Evolutionary conservation across 2,329 filamentous ascomycete genomes (phyloP).

Genomic region (Ophiocordyceps camponoti-floridani): DNA sequence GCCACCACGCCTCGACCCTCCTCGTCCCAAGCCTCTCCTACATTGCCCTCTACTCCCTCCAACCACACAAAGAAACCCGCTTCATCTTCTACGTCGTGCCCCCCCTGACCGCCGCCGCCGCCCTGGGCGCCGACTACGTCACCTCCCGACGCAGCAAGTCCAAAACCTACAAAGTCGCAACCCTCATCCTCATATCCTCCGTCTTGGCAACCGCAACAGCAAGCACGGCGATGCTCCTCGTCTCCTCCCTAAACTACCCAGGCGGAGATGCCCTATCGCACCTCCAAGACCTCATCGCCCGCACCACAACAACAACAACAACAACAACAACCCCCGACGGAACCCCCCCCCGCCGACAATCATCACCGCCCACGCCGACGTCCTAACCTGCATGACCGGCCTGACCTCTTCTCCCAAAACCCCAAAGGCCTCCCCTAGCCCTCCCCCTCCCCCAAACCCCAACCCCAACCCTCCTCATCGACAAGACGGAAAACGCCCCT

Average conservation of each 20-base stretch:
- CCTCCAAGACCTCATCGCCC: constrained; percentile 20
- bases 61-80: constrained; percentile 90
- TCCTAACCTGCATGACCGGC: constrained; percentile 53
- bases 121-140: constrained; percentile 54
- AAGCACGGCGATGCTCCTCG: constrained; percentile 49
- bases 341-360: constrained; percentile 4
- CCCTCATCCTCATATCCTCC: constrained; percentile 37
- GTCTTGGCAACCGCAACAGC: constrained; percentile 39
- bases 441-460: constrained; percentile 7
- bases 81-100: constrained; percentile 87
- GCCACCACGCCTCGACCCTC: constrained; percentile 24
- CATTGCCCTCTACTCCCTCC: constrained; percentile 62
- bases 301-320: background rate
- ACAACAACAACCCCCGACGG: constrained; percentile 2
- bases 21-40: constrained; percentile 54
- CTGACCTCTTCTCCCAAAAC: constrained; percentile 44
- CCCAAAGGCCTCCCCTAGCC: constrained; percentile 18
- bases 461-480: constrained; percentile 23
- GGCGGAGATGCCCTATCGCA: constrained; percentile 60
- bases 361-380: constrained; percentile 41
- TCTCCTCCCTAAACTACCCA: constrained; percentile 86
- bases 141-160: constrained; percentile 49
- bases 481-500: constrained; percentile 41
- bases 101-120: constrained; percentile 58
- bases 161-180: constrained; percentile 32